phyloP scores from a whole-genome alignment of 495 filamentous ascomycete species.

The Trichoderma gamsii region DNA sequence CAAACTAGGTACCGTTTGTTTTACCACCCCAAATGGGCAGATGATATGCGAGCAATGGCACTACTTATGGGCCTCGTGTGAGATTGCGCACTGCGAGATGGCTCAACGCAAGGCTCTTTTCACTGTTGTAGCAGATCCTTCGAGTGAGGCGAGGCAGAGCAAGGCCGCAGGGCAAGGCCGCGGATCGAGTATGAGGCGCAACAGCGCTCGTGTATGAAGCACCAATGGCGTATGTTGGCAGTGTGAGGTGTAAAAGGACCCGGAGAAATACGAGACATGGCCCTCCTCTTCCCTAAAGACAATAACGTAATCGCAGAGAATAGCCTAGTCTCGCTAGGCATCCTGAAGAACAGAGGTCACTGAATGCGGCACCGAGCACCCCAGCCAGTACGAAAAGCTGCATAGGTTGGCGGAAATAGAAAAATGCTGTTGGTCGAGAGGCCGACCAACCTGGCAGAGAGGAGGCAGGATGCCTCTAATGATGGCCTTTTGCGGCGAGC shows the following conservation, averaged over 20 bases:
- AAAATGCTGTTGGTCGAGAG: not conserved
- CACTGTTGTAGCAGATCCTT: not conserved
- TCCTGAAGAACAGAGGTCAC: not conserved
- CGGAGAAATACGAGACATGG: not conserved
- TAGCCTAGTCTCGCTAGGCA: not conserved
- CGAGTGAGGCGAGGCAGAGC: not conserved
- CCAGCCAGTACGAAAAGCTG: not conserved
- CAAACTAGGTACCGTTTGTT: not conserved
- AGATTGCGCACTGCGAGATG: not conserved
- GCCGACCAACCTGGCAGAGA: not conserved
- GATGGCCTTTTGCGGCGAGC: not conserved
- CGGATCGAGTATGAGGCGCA: not conserved
- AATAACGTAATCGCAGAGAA: not conserved
- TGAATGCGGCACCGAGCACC: not conserved
- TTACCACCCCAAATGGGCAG: not conserved
- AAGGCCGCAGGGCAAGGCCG: not conserved
- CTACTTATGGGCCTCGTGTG: not conserved
- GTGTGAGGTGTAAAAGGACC: not conserved
- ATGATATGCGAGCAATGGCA: not conserved
- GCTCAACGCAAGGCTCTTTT: conserved; percentile 1
- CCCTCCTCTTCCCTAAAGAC: not conserved
- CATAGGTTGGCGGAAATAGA: not conserved
- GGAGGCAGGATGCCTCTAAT: not conserved
- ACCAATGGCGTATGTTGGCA: not conserved
- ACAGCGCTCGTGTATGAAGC: not conserved